A percentile compares a stretch with the other conserved stretches of the same genome.
phyloP scores from a whole-genome alignment of 352 stramenopile species.

The Globisporangium echinulatum region DNA sequence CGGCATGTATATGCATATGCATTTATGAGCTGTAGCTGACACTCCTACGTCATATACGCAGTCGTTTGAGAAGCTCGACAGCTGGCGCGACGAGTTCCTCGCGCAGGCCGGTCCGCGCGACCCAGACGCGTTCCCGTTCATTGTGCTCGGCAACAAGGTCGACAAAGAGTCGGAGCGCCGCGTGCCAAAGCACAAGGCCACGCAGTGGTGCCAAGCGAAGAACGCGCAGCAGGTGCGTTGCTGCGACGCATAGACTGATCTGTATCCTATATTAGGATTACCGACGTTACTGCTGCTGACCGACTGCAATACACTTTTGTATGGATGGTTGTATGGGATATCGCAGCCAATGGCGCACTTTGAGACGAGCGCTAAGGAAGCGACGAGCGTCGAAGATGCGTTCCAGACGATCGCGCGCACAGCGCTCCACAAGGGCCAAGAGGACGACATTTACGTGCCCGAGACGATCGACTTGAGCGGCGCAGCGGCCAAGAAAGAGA shows the following conservation, averaged over 20 bases:
- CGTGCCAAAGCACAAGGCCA: conserved; percentile 85
- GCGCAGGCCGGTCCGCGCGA: conserved; percentile 87
- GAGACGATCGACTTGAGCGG: conserved; percentile 84
- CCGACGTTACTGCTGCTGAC: neutral
- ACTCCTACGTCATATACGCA: conserved; percentile 13
- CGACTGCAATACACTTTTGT: neutral
- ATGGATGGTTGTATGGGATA: neutral
- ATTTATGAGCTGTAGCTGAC: neutral
- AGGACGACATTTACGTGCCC: conserved; percentile 85
- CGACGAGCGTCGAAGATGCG: conserved; percentile 95
- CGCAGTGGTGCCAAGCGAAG: conserved; percentile 92
- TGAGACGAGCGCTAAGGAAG: conserved; percentile 97
- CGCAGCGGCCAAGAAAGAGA: conserved; percentile 59
- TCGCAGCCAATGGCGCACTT: conserved; percentile 91
- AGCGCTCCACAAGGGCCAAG: conserved; percentile 81
- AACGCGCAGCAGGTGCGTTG: conserved; percentile 39
- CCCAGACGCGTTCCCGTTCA: conserved; percentile 94
- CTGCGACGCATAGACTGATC: too few species aligned
- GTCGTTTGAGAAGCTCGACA: conserved; percentile 97
- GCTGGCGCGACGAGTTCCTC: conserved; percentile 97
- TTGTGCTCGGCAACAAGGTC: conserved; percentile 98
- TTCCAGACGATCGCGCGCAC: conserved; percentile 92
- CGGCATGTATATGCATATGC: neutral
- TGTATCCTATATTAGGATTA: too few species aligned
- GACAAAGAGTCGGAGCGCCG: conserved; percentile 90